These are phyloP conservation scores for Candida ovalis DNA, from an alignment of 805 yeast species.

Conservation along the genomic window DNA sequence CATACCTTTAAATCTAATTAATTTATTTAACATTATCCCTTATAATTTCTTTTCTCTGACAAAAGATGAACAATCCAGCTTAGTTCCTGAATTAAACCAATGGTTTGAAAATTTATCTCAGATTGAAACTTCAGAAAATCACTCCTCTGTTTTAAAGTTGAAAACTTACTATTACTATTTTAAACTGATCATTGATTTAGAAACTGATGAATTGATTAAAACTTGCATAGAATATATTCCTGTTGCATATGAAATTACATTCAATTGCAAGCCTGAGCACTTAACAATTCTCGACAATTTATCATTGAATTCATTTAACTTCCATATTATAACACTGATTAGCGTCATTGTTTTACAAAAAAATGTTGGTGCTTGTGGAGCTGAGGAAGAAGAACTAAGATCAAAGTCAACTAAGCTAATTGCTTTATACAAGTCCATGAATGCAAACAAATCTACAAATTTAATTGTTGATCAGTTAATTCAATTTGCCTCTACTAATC, in stretches of 20 bases:
- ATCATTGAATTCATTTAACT: slow-evolving; percentile 30
- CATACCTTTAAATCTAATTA: slow-evolving; percentile 30
- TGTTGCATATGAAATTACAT: slow-evolving; percentile 23
- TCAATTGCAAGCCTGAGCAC: slow-evolving; percentile 12
- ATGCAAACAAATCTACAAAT: background rate
- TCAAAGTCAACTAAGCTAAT: slow-evolving; percentile 16
- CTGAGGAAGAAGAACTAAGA: slow-evolving; percentile 10
- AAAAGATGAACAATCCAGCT: slow-evolving; percentile 9
- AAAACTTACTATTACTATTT: slow-evolving; percentile 29
- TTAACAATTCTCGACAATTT: slow-evolving; percentile 17
- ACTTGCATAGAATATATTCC: slow-evolving; percentile 20
- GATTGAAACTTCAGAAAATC: slow-evolving; percentile 22
- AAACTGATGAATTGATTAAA: slow-evolving; percentile 13
- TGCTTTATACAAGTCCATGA: slow-evolving; percentile 16
- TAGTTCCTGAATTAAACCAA: slow-evolving; percentile 23
- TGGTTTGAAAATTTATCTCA: slow-evolving; percentile 24
- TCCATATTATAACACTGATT: slow-evolving; percentile 26
- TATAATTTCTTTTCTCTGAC: slow-evolving; percentile 20
- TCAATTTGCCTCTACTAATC: background rate
- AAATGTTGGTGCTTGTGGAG: slow-evolving; percentile 3
- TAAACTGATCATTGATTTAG: slow-evolving; percentile 24
- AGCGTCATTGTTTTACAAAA: slow-evolving; percentile 21
- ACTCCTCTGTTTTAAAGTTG: slow-evolving; percentile 23
- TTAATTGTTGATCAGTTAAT: background rate
- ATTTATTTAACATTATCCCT: slow-evolving; percentile 32